phyloP scores from a whole-genome alignment of 805 yeast species.

The Candida dendrica region DNA sequence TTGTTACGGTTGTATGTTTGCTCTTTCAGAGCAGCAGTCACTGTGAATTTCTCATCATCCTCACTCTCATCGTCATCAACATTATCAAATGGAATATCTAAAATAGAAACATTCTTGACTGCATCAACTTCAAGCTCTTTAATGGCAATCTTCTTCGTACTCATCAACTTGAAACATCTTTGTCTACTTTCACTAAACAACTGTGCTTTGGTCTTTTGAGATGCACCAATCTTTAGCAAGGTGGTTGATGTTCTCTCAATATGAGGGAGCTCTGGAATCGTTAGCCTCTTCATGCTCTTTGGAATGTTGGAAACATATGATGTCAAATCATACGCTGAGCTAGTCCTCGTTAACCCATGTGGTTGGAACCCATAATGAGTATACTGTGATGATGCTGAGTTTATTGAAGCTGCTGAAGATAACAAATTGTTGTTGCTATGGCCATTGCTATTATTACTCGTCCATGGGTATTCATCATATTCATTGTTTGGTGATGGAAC shows the following conservation, averaged over 20 bases:
- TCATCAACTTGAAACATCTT: slow-evolving; percentile 13
- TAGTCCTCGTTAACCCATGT: slow-evolving; percentile 2
- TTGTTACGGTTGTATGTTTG: no score
- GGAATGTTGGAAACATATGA: slow-evolving; percentile 12
- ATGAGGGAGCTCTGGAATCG: slow-evolving; percentile 21
- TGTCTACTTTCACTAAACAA: slow-evolving; percentile 1
- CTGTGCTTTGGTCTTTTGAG: slow-evolving; percentile 8
- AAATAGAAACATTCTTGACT: slow-evolving; percentile 19
- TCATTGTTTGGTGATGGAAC: slow-evolving; percentile 32
- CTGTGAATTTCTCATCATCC: slow-evolving; percentile 15
- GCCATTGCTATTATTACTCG: not conserved
- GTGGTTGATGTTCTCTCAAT: slow-evolving; percentile 15
- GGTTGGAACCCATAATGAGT: not conserved
- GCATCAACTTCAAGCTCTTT: slow-evolving; percentile 10
- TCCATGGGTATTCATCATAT: slow-evolving; percentile 37
- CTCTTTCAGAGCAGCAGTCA: not conserved
- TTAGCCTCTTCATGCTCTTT: slow-evolving; percentile 20
- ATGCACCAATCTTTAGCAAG: slow-evolving; percentile 6
- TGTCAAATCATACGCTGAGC: slow-evolving; percentile 3
- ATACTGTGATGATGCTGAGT: slow-evolving; percentile 1
- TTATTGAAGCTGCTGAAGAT: slow-evolving; percentile 1
- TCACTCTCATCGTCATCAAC: slow-evolving; percentile 7
- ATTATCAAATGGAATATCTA: slow-evolving; percentile 18
- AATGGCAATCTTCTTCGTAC: not conserved
- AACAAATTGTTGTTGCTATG: no score